Evolutionary conservation across 495 filamentous ascomycete genomes (phyloP), one percentile per base, ranked within the genome.

Genomic region (Hypomontagnella submonticulosa): DNA sequence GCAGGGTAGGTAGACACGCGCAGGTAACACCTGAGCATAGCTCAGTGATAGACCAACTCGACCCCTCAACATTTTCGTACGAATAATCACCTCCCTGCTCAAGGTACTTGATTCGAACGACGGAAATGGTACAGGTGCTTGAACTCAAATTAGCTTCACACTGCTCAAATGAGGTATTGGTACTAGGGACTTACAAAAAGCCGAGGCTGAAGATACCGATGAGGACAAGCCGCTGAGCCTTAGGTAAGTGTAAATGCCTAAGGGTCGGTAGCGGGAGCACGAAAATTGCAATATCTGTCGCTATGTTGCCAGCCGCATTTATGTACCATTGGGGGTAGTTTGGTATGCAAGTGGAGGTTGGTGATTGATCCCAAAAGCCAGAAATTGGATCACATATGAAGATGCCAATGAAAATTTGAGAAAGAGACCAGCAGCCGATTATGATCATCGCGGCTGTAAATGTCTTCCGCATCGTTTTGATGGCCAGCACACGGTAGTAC

Each of bases 11-110:
- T 13, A 87, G 79, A 62, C 79, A 85, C 52, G 81, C 79, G 66
- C 83, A 87, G 54, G 82, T 83, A 36, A 87, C 84, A 30, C 83
- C 87, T 0, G 80, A 81, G 71, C 81, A 85, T 33, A 85, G 77
- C 73, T 88, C 85, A 40, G 83, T 73, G 42, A 80, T 79, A 13
- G 83, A 84, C 86, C 86, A 88, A 57, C 81, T 82, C 0, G 85
- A 85, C 0, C 82, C 80, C 44, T 81, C 79, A 41, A 87, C 80
- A 68, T 85, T 87, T 61, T 88, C 82, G 70, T 82, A 84, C 3
- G 84, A 84, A 52, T 78, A 75, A 50, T 86, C 84, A 1, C 62
- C 69, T 36, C 77, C 78, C 37, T 79, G 68, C 61, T 84, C 20
- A 71, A 81, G 71, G 77, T 79, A 79, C 15, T 81, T 73, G 62